phyloP scores from a whole-genome alignment of 2,329 filamentous ascomycete genomes.

The Alternaria metachromatica region DNA sequence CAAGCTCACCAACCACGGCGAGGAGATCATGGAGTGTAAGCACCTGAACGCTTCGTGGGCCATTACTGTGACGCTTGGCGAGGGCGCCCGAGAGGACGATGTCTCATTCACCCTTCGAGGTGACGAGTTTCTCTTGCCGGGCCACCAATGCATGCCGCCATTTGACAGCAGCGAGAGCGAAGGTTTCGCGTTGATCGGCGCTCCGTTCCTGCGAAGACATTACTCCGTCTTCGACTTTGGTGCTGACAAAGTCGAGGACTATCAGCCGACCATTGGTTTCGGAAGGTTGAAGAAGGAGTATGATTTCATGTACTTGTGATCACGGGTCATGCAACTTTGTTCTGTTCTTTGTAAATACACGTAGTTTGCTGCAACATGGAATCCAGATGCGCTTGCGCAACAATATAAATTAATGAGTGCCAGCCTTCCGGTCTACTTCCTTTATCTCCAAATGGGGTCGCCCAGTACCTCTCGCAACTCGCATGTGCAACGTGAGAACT shows the following conservation, averaged over 20 bases:
- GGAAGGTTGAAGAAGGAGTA: constrained; percentile 28
- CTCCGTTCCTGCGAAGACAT: constrained; percentile 14
- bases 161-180: constrained; percentile 10
- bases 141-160: constrained; percentile 21
- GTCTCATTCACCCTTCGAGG: constrained; percentile 19
- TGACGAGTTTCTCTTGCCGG: constrained; percentile 12
- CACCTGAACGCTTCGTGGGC: constrained; percentile 28
- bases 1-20: constrained; percentile 10
- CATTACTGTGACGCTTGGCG: constrained; percentile 20
- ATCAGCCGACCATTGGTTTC: constrained; percentile 24
- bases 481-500: not conserved
- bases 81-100: constrained; percentile 12
- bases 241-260: constrained; percentile 14
- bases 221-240: constrained; percentile 27
- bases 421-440: not conserved
- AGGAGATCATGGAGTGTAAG: constrained; percentile 21
- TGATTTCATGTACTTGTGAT: constrained; percentile 12
- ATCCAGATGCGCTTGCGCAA: not conserved
- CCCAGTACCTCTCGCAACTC: not conserved
- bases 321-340: not conserved
- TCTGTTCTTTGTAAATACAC: not conserved
- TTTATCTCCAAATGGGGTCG: constrained; percentile 2
- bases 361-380: no score
- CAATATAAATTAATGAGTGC: not conserved
- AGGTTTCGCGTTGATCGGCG: constrained; percentile 18